Base-by-base conservation (phyloP, 257 asterid genomes). In the Penstemon newberryi region DNA sequence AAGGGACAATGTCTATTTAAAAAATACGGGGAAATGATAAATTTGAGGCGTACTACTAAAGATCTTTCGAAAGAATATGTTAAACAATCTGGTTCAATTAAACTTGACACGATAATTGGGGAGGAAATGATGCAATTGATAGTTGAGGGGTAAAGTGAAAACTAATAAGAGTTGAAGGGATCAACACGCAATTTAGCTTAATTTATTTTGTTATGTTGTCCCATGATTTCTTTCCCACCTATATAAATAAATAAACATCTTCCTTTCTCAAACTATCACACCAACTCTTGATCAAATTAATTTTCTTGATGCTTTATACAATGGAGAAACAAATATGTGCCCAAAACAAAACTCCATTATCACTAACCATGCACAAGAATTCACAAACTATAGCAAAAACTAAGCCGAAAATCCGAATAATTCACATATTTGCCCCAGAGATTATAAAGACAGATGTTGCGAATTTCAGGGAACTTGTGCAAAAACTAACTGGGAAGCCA, bases 381-480 rank as follows among this genome's bases (percentile, higher is more conserved):
- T 84, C 96, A 18, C 96, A 84, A 5, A 71, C 66, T 0, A 87
- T 87, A 57, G 78, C 88, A 6, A 90, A 90, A 77, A 8, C 66
- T 58, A 88, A 85, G 81, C 98, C 93, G 0, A 81, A 85, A 69
- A 82, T 93, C 50, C 88, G 96, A 45, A 88, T 93, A 68, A 93
- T 93, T 69, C 98, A 93, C 90, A 85, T 92, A 65, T 88, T 85
- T 60, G 93, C 98, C 38, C 98, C 98, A 0, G 94, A 90, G 82
- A 88, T 92, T 63, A 91, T 91, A 83, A 87, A 84, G 68, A 92
- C 94, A 0, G 96, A 89, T 36, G 92, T 77, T 1, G 87, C 77
- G 0, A 87, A 87, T 72, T 92, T 92, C 62, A 72, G 96, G 5
- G 96, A 92, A 69, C 78, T 87, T 37, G 98, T 92, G 38, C 98